These are phyloP conservation scores for Cicer yamashitae DNA, from an alignment of 306 rosid species.

Conservation along the genomic window DNA sequence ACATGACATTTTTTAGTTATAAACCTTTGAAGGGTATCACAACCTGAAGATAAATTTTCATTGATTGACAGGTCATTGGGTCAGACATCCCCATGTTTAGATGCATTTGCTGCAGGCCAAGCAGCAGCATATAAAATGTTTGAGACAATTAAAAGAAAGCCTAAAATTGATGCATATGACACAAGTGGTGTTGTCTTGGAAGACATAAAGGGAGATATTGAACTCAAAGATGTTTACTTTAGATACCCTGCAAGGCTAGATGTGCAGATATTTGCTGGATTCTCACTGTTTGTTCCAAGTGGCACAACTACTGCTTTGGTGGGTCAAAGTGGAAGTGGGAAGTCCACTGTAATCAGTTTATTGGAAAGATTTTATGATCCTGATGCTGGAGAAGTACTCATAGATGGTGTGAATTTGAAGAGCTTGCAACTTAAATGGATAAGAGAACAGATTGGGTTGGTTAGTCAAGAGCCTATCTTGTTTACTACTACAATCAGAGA, in stretches of 20 bases:
- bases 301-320: constrained; percentile 85
- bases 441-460: constrained; percentile 80
- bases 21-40: not conserved
- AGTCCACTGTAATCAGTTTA: constrained; percentile 78
- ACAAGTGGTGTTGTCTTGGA: constrained; percentile 62
- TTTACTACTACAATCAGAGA: constrained; percentile 73
- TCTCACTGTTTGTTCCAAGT: constrained; percentile 67
- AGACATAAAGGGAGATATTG: constrained; percentile 74
- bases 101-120: constrained; percentile 83
- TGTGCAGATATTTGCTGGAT: constrained; percentile 76
- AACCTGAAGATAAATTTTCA: constrained; percentile 4
- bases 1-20: not conserved
- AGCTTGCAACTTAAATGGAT: constrained; percentile 68
- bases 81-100: constrained; percentile 77
- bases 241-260: constrained; percentile 85
- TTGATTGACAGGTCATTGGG: constrained; percentile 67
- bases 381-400: constrained; percentile 74
- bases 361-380: constrained; percentile 92
- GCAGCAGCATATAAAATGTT: constrained; percentile 94
- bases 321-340: constrained; percentile 97
- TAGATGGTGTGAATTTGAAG: constrained; percentile 79
- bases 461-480: constrained; percentile 83
- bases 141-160: constrained; percentile 73
- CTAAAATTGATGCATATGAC: constrained; percentile 75
- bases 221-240: constrained; percentile 77